Evolutionary conservation across 495 filamentous ascomycete species (phyloP).

Genomic region (Tricharina praecox): DNA sequence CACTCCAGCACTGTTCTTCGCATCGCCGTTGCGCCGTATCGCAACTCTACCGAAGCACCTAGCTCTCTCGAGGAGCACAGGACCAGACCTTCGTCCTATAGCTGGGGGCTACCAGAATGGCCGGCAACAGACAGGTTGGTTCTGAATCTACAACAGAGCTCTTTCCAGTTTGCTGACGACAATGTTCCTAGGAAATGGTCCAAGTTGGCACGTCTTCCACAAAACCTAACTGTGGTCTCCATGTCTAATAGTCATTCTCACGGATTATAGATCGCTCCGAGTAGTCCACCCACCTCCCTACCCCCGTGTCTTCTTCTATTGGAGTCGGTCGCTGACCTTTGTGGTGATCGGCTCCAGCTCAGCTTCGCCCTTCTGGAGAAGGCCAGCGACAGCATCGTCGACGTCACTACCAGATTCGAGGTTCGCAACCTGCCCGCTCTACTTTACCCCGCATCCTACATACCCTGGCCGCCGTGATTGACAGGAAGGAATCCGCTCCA

Average conservation of each 20-base stretch:
- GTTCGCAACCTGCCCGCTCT: not conserved
- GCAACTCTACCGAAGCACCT: too few relatives aligned
- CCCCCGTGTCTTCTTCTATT: too few relatives aligned
- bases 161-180: constrained; percentile 1
- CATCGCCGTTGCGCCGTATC: too few relatives aligned
- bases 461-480: not conserved
- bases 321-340: not conserved
- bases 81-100: too few relatives aligned
- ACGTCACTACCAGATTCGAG: constrained; percentile 2
- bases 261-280: constrained; percentile 42
- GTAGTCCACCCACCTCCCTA: constrained; percentile 31
- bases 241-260: constrained; percentile 3
- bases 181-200: constrained; percentile 81
- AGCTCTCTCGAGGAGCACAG: too few relatives aligned
- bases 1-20: too few relatives aligned
- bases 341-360: constrained; percentile 38
- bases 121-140: constrained; percentile 5
- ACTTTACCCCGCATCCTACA: not conserved
- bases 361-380: constrained; percentile 81
- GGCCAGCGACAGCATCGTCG: constrained; percentile 30
- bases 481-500: constrained; percentile 3
- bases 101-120: too few relatives aligned
- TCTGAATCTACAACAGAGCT: not conserved
- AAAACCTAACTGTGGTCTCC: not conserved
- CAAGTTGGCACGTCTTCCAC: constrained; percentile 66